phyloP scores from a whole-genome alignment of 2,329 filamentous ascomycete genomes.

The Epichloe amarillans region DNA sequence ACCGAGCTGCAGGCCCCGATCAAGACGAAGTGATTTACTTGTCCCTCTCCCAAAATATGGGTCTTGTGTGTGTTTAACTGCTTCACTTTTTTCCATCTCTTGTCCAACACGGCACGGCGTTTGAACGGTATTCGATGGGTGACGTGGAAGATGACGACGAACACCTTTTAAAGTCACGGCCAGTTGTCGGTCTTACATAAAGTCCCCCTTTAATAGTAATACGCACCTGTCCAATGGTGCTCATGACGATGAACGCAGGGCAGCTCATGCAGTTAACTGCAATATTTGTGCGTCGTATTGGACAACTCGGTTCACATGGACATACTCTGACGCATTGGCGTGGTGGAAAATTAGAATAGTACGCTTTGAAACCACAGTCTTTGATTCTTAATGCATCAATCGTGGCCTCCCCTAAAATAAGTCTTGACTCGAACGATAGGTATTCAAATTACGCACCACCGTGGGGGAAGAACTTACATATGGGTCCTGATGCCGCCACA shows the following conservation, averaged over 20 bases:
- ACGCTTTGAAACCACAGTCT: too few relatives aligned
- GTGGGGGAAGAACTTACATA: neutral
- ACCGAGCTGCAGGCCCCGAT: constrained; percentile 53
- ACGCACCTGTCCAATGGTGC: neutral
- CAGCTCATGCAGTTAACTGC: neutral
- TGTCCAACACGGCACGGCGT: constrained; percentile 6
- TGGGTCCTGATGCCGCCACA: neutral
- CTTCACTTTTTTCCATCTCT: constrained; percentile 7
- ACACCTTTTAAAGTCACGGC: neutral
- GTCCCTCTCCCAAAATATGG: neutral
- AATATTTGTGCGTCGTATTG: neutral
- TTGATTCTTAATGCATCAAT: too few relatives aligned
- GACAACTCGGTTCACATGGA: neutral
- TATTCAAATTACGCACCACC: too few relatives aligned
- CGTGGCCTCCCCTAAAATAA: too few relatives aligned
- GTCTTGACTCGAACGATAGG: too few relatives aligned
- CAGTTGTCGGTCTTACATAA: neutral
- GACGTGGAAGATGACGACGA: constrained; percentile 1
- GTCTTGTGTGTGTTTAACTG: neutral
- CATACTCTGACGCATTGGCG: neutral
- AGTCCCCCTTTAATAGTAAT: neutral
- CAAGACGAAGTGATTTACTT: constrained; percentile 19
- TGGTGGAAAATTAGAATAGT: too few relatives aligned
- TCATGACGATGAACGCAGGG: neutral
- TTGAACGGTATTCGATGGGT: neutral